Evolutionary conservation across 306 rosid genomes (phyloP).

Genomic region (Prunus kanzakura): DNA sequence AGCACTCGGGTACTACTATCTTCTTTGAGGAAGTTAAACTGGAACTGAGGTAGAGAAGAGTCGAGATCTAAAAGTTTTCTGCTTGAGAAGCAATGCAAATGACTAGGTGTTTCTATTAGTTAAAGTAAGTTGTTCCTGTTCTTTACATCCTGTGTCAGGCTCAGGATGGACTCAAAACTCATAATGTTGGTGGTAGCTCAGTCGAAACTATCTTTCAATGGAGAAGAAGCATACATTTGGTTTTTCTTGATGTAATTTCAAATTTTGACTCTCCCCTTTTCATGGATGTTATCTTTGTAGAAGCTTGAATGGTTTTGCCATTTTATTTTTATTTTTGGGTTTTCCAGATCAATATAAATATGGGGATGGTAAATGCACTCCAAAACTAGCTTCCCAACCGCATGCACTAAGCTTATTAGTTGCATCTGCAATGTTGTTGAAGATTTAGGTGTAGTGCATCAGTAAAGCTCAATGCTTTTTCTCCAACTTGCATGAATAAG

Average conservation of each 20-base stretch:
- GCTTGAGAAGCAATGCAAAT: conserved; percentile 13
- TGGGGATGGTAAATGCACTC: not conserved
- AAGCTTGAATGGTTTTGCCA: not conserved
- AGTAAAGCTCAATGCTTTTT: too few species aligned
- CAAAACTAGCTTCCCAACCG: not conserved
- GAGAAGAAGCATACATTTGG: not conserved
- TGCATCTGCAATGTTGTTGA: too few species aligned
- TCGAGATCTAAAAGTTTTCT: conserved; percentile 35
- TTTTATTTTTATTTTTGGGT: not conserved
- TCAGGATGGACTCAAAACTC: conserved; percentile 46
- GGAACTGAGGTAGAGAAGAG: conserved; percentile 28
- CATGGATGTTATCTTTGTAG: not conserved
- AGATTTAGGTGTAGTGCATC: too few species aligned
- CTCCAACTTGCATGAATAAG: too few species aligned
- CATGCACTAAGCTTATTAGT: not conserved
- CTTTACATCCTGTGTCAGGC: conserved; percentile 46
- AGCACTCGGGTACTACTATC: conserved; percentile 58
- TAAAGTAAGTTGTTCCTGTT: conserved; percentile 46
- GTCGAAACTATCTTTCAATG: too few species aligned
- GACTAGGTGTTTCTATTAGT: conserved; percentile 37
- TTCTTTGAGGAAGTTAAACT: conserved; percentile 27
- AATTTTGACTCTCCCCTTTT: not conserved
- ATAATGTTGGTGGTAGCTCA: conserved; percentile 12
- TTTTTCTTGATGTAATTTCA: not conserved
- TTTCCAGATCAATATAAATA: not conserved